Evolutionary conservation across 306 rosid genomes (phyloP).

Genomic region (Dalbergia cochinchinensis): DNA sequence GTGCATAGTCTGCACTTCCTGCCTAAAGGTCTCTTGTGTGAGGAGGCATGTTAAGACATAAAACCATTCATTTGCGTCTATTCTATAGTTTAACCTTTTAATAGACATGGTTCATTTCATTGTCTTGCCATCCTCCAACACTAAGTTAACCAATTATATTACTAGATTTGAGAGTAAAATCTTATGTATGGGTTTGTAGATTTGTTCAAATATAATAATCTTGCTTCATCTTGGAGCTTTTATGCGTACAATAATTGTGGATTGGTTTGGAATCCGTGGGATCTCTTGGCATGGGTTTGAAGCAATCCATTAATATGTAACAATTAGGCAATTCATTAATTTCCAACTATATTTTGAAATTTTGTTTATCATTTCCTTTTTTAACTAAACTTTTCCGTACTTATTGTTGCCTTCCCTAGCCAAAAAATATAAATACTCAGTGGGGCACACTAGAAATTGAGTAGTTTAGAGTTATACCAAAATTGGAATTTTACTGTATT

Average conservation of each 20-base stretch:
- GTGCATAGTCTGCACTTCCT: too few relatives aligned
- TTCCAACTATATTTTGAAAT: conserved; percentile 11
- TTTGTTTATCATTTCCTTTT: background rate
- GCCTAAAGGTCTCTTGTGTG: too few relatives aligned
- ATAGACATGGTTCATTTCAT: too few relatives aligned
- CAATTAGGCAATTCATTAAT: conserved; percentile 12
- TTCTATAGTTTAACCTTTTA: too few relatives aligned
- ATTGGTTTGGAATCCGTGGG: conserved; percentile 9
- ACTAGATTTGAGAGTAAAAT: conserved; percentile 12
- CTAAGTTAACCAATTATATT: conserved; percentile 24
- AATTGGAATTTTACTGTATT: conserved; percentile 16
- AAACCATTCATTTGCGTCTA: too few relatives aligned
- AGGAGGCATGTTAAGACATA: too few relatives aligned
- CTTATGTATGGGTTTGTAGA: background rate
- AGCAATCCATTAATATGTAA: conserved; percentile 17
- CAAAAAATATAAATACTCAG: conserved; percentile 17
- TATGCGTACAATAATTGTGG: background rate
- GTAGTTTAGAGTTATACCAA: background rate
- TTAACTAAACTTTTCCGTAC: background rate
- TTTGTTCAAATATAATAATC: conserved; percentile 28
- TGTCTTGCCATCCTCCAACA: background rate
- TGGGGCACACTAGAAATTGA: conserved; percentile 5
- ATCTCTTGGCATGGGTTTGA: conserved; percentile 15
- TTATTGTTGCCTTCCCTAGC: conserved; percentile 24
- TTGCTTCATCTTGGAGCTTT: conserved; percentile 30